Evolutionary conservation across 2,329 filamentous ascomycete species (phyloP), one percentile per base, ranked within the genome.

Genomic region (Xylariaceae sp.): DNA sequence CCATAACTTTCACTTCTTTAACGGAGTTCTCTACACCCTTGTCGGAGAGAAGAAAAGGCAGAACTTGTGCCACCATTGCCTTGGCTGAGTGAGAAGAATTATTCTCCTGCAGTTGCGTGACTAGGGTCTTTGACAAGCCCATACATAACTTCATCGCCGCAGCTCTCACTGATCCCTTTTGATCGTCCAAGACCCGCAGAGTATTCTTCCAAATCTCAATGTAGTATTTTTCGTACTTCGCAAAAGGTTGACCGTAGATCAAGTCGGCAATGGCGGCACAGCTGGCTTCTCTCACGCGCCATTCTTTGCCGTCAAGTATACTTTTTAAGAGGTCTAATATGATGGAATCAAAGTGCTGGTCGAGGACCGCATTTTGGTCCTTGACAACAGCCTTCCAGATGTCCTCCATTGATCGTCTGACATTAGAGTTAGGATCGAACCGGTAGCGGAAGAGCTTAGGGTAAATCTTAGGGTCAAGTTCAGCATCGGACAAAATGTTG

Each of bases 331-430:
- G 69, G 59, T 98, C 93, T 9, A 83, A 74, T 71, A 98, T 85
- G 54, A 98, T 97, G 8, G 80, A 79, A 50, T 95, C 85, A 57
- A 97, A 96, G 63, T 97, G 78, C 15, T 74, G 71, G 49, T 93
- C 83, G 33, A 97, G 78, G 0, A 86, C 87, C 1, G 77, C 73
- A 15, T 79, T 82, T 1, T 88, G 79, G 53, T 97, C 89, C 59
- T 94, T 95, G 40, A 97, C 89, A n/a, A 98, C 69, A 0, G 91
- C 85, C 55, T 87, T 90, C 93, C 93, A 98, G 51, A 98, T 97
- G 48, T 94, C 89, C 43, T 95, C 90, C 93, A 98, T 98, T 1
- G 91, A 95, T 36, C 83, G 78, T 60, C 91, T 88, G 11, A 97
- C 93, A 50, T 95, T 95, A 2, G 83, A 76, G 58, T 96, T 97